phyloP scores from a whole-genome alignment of 1,284 basidiomycete species.

The Irpex rosettiformis region DNA sequence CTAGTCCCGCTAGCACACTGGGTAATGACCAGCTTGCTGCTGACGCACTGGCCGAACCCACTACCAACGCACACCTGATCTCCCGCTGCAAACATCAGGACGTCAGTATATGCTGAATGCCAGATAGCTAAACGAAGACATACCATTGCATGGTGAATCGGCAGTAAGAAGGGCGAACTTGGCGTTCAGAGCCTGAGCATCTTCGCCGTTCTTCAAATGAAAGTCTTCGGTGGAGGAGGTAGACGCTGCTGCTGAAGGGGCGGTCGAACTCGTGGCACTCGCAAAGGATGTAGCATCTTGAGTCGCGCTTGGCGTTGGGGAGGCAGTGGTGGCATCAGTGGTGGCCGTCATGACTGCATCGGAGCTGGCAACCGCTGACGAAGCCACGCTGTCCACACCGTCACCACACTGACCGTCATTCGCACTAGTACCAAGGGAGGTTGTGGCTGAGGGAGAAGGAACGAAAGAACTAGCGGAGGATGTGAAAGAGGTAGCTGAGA shows the following conservation, averaged over 20 bases:
- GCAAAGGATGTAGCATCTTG: not conserved
- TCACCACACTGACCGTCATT: not conserved
- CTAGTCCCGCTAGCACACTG: slow-evolving; percentile 36
- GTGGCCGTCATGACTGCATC: slow-evolving; percentile 4
- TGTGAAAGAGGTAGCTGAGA: not conserved
- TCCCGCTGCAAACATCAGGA: slow-evolving; percentile 14
- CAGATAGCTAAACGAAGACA: slow-evolving; percentile 1
- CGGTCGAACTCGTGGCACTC: slow-evolving; percentile 17
- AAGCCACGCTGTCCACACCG: not conserved
- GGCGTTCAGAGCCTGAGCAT: slow-evolving; percentile 47
- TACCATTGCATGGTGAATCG: slow-evolving; percentile 36
- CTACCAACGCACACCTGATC: slow-evolving; percentile 25
- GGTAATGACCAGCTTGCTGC: slow-evolving; percentile 36
- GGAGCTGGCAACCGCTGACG: not conserved
- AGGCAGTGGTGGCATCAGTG: slow-evolving; percentile 11
- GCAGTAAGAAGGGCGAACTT: slow-evolving; percentile 41
- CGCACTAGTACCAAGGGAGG: slow-evolving; percentile 7
- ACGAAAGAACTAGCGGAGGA: not conserved
- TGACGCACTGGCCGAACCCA: slow-evolving; percentile 37
- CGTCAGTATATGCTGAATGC: not conserved
- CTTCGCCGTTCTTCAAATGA: slow-evolving; percentile 42
- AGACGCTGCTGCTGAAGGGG: slow-evolving; percentile 21
- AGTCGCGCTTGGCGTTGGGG: too few relatives aligned
- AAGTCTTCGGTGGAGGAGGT: slow-evolving; percentile 26
- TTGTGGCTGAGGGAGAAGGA: slow-evolving; percentile 14